phyloP scores from a whole-genome alignment of 2,329 filamentous ascomycete species.

The Pleomassaria siparia region DNA sequence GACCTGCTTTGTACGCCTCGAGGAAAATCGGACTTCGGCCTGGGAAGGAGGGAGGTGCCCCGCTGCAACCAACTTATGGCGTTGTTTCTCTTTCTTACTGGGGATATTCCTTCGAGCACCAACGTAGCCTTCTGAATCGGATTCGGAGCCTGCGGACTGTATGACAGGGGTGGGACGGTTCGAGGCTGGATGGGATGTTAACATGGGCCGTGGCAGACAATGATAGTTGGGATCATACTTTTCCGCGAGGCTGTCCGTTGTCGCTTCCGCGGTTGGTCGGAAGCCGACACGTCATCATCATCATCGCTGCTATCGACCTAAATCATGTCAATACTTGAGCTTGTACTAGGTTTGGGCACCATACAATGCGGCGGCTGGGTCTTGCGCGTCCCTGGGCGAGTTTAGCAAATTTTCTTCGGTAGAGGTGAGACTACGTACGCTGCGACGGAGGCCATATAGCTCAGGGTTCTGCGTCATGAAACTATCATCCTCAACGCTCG shows the following conservation, averaged over 20 bases:
- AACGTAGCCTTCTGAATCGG: constrained; percentile 68
- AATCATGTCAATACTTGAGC: neutral
- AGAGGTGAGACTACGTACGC: constrained; percentile 60
- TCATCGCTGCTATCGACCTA: constrained; percentile 63
- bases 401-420: constrained; percentile 34
- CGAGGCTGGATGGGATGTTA: constrained; percentile 56
- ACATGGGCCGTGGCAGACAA: constrained; percentile 7
- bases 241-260: constrained; percentile 66
- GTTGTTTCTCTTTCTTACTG: constrained; percentile 75
- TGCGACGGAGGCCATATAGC: constrained; percentile 89
- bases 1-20: constrained; percentile 75
- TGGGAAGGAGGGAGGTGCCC: constrained; percentile 64
- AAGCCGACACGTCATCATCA: constrained; percentile 74
- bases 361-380: constrained; percentile 62
- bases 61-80: constrained; percentile 65
- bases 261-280: constrained; percentile 60
- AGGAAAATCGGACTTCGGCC: constrained; percentile 88
- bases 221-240: constrained; percentile 51
- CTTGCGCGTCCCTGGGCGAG: constrained; percentile 58
- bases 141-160: constrained; percentile 64
- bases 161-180: constrained; percentile 52
- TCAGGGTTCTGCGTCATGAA: constrained; percentile 91
- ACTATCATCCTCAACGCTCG: constrained; percentile 70
- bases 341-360: constrained; percentile 23
- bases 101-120: constrained; percentile 67